phyloP scores from a whole-genome alignment of 2,329 filamentous ascomycete species.

The Beauveria sp. region DNA sequence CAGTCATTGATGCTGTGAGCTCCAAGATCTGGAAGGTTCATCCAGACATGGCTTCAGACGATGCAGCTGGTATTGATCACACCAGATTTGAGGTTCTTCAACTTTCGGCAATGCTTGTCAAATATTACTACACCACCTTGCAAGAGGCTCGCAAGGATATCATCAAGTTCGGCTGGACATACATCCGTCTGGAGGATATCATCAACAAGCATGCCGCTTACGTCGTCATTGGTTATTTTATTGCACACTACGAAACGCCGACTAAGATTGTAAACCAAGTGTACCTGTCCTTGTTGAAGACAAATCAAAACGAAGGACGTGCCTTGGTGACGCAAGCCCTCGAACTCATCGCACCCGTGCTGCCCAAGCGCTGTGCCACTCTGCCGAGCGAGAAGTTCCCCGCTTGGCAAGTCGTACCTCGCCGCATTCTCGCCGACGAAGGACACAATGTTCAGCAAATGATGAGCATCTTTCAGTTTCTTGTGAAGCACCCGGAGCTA shows the following conservation, averaged over 20 bases:
- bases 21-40: slow-evolving; percentile 92
- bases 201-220: slow-evolving; percentile 99
- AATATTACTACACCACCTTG: slow-evolving; percentile 82
- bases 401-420: slow-evolving; percentile 82
- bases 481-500: slow-evolving; percentile 83
- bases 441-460: slow-evolving; percentile 92
- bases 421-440: slow-evolving; percentile 88
- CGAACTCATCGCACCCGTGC: slow-evolving; percentile 87
- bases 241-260: slow-evolving; percentile 92
- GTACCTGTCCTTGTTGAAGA: slow-evolving; percentile 82
- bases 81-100: slow-evolving; percentile 94
- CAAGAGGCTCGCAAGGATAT: slow-evolving; percentile 94
- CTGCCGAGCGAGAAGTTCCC: slow-evolving; percentile 64
- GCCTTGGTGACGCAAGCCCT: slow-evolving; percentile 88
- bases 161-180: slow-evolving; percentile 98
- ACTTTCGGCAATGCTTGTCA: slow-evolving; percentile 87
- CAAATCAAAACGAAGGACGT: slow-evolving; percentile 91
- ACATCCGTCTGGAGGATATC: slow-evolving; percentile 94
- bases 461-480: slow-evolving; percentile 94
- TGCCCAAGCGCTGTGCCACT: slow-evolving; percentile 73
- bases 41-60: slow-evolving; percentile 72
- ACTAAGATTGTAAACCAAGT: slow-evolving; percentile 94
- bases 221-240: slow-evolving; percentile 95
- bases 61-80: slow-evolving; percentile 83
- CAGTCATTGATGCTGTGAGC: slow-evolving; percentile 83